phyloP scores from a whole-genome alignment of 805 yeast genomes.

The Pichia cabralensis region DNA sequence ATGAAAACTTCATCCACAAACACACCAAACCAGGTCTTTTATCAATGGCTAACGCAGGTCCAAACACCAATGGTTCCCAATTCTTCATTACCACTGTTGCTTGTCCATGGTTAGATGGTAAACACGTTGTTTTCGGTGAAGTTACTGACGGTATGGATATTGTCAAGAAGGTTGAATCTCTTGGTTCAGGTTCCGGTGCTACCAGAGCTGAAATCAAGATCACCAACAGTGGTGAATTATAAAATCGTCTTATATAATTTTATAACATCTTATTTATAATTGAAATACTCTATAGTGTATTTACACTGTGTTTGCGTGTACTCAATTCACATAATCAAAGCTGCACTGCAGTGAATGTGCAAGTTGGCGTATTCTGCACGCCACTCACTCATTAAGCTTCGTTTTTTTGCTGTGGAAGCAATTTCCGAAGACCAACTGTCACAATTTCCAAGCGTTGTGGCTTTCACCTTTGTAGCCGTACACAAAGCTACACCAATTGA shows the following conservation, averaged over 20 bases:
- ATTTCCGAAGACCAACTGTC: too few species aligned
- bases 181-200: constrained; percentile 44
- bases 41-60: constrained; percentile 92
- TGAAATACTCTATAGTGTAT: too few species aligned
- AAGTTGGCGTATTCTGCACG: too few species aligned
- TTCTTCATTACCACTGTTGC: constrained; percentile 79
- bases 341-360: too few species aligned
- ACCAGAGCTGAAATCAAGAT: constrained; percentile 43
- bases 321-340: too few species aligned
- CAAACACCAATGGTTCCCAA: constrained; percentile 88
- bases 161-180: constrained; percentile 78
- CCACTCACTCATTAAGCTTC: too few species aligned
- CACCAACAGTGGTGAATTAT: constrained; percentile 50
- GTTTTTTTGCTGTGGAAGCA: too few species aligned
- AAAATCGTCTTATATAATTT: constrained; percentile 12
- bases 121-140: constrained; percentile 73
- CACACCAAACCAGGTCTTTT: constrained; percentile 76
- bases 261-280: too few species aligned
- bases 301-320: too few species aligned
- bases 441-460: too few species aligned
- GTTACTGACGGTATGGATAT: constrained; percentile 55
- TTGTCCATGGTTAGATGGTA: constrained; percentile 71
- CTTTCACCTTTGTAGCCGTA: too few species aligned
- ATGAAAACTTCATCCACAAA: constrained; percentile 59
- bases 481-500: too few species aligned